phyloP scores from a whole-genome alignment of 306 rosid genomes.

The Heteromeles arbutifolia region DNA sequence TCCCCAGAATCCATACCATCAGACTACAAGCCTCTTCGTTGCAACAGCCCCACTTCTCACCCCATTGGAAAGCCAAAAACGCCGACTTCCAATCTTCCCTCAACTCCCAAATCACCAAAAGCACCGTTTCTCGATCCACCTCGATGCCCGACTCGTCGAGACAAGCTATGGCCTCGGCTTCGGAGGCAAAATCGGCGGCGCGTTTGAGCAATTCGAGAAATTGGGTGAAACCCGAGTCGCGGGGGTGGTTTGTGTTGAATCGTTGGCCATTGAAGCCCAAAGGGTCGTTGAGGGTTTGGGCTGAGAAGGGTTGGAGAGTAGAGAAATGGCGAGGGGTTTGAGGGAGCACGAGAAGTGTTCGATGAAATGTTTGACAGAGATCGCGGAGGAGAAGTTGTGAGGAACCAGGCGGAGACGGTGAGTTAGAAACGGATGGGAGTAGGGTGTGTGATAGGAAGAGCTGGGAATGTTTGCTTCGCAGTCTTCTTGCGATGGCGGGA shows the following conservation, averaged over 20 bases:
- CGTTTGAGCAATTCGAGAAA: conserved; percentile 46
- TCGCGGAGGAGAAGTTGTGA: neutral
- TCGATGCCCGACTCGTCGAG: conserved; percentile 38
- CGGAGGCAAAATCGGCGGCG: conserved; percentile 24
- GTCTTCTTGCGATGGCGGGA: conserved; percentile 27
- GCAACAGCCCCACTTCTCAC: conserved; percentile 38
- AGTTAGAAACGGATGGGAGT: neutral
- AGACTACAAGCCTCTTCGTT: conserved; percentile 59
- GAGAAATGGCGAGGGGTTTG: conserved; percentile 19
- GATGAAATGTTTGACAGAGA: conserved; percentile 54
- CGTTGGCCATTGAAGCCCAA: conserved; percentile 15
- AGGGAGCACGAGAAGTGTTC: conserved; percentile 36
- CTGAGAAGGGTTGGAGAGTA: conserved; percentile 22
- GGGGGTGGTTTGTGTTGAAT: conserved; percentile 16
- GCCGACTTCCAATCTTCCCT: conserved; percentile 61
- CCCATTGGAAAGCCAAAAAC: conserved; percentile 62
- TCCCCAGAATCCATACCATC: conserved; percentile 85
- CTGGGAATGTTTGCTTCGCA: conserved; percentile 19
- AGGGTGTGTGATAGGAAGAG: conserved; percentile 5
- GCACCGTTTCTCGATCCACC: conserved; percentile 30
- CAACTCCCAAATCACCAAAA: conserved; percentile 62
- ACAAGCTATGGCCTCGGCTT: conserved; percentile 43
- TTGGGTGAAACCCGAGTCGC: conserved; percentile 25
- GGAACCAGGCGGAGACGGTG: neutral
- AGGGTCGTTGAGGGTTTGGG: conserved; percentile 16